These are phyloP conservation scores for Penicillium sp. DNA, from an alignment of 2,329 filamentous ascomycete species.

Conservation along the genomic window DNA sequence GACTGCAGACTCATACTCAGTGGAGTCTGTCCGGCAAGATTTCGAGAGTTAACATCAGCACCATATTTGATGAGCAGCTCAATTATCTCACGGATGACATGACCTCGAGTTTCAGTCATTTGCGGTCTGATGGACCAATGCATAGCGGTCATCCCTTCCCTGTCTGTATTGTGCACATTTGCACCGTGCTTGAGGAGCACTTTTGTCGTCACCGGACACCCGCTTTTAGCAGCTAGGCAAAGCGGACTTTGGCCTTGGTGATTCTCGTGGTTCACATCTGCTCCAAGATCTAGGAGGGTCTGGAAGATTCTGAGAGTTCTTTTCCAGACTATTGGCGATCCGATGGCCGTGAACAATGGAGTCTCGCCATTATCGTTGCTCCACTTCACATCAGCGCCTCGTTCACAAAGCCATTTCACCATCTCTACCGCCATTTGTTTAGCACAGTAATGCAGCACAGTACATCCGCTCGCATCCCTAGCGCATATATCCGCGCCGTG, in stretches of 20 bases:
- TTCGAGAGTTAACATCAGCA: not conserved
- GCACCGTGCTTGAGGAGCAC: not conserved
- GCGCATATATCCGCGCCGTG: not conserved
- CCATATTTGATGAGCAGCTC: not conserved
- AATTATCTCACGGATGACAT: not conserved
- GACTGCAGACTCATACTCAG: not conserved
- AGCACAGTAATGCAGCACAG: not conserved
- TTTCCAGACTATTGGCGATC: not conserved
- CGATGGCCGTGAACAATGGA: not conserved
- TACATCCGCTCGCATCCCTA: not conserved
- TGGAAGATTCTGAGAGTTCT: not conserved
- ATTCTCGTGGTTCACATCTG: not conserved
- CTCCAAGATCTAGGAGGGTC: not conserved
- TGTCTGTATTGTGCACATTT: not conserved
- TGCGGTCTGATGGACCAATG: not conserved
- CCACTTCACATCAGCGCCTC: not conserved
- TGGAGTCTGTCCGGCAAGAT: not conserved
- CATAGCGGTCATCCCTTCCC: not conserved
- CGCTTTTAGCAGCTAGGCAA: not conserved
- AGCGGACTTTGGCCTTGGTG: not conserved
- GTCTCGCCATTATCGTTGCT: not conserved
- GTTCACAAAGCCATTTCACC: not conserved
- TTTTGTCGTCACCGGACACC: not conserved
- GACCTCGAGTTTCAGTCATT: fast-evolving
- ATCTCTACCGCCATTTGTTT: not conserved